Evolutionary conservation across 2,329 filamentous ascomycete genomes (phyloP), one percentile per base, ranked within the genome.

Genomic region (Trichoderma sp.): DNA sequence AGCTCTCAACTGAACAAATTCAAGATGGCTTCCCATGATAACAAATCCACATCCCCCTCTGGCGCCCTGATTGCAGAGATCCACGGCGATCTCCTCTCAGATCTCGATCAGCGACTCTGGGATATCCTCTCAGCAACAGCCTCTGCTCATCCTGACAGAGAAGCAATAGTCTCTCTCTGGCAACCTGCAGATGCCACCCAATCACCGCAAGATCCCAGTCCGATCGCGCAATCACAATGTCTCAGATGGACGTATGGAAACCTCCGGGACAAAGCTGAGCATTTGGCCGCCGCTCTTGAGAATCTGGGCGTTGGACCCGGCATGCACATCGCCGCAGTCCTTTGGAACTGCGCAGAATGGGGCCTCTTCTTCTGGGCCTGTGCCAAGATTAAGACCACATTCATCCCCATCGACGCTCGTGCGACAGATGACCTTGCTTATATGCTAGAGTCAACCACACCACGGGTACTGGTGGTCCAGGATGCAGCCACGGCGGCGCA

Each of bases 321-420:
- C 5, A 79, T 75, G 74, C 73, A 73, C 14, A 71, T 82, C 6
- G 76, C 73, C 27, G 76, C 74, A 1, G 68, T 81, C 8, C 72
- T 81, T 57, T 73, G 77, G 62, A 82, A 81, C 69, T 79, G 78
- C 58, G 78, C 77, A 5, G 80, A 82, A 76, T 82, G 79, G 79
- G 77, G 71, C 0, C 72, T 82, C 35, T 75, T 78, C 52, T 78
- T 81, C 67, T 82, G 81, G 80, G 75, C 75, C 3, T 73, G 78
- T 1, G 76, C 77, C 27, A 79, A 74, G 70, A 74, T 81, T 14
- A 75, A 73, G 4, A 76, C 79, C 73, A 59, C 72, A 1, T 81
- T 81, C 71, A 74, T 77, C 19, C 79, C 80, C 8, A 69, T 82
- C 19, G 79, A 82, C 57, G 75, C 77, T 14, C 74, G 73, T 0